Conservation (phyloP, 805 yeast genomes). For the Ogataea kodamae region DNA sequence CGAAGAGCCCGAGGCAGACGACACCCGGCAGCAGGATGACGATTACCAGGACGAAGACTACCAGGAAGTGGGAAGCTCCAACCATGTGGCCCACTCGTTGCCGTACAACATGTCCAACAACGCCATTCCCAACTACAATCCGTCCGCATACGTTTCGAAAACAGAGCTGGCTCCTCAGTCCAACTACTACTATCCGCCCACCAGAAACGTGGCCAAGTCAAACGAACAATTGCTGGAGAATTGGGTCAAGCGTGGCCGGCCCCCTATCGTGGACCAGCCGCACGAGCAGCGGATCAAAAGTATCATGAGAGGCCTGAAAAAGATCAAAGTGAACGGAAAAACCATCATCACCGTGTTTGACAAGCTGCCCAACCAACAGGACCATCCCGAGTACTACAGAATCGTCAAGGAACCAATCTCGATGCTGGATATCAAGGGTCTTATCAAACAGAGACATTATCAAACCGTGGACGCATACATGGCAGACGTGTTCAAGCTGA, state of each 20-base stretch:
- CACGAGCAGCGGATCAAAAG: conserved; percentile 90
- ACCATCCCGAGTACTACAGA: conserved; percentile 52
- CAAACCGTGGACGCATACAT: conserved; percentile 70
- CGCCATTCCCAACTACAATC: conserved; percentile 24
- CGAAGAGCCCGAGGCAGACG: conserved; percentile 22
- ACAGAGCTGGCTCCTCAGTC: conserved; percentile 27
- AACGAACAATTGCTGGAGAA: conserved; percentile 29
- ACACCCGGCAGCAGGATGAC: conserved; percentile 21
- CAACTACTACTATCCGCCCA: conserved; percentile 30
- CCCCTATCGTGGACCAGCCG: conserved; percentile 87
- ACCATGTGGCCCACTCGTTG: too few species aligned
- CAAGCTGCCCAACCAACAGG: conserved; percentile 68
- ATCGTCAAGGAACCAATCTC: conserved; percentile 58
- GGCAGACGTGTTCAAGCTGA: conserved; percentile 70
- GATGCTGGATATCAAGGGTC: conserved; percentile 70
- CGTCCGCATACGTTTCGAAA: conserved; percentile 26
- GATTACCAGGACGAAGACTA: conserved; percentile 23
- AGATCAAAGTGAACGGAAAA: conserved; percentile 57
- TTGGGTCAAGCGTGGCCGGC: conserved; percentile 79
- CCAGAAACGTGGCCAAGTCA: conserved; percentile 20
- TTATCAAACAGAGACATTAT: conserved; percentile 83
- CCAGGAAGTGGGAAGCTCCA: too few species aligned
- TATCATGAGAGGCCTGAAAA: conserved; percentile 75
- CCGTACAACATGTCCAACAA: conserved; percentile 8
- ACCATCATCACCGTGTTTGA: conserved; percentile 57